Conservation (phyloP, 2,329 filamentous ascomycete species). For the Curvularia spicifera region DNA sequence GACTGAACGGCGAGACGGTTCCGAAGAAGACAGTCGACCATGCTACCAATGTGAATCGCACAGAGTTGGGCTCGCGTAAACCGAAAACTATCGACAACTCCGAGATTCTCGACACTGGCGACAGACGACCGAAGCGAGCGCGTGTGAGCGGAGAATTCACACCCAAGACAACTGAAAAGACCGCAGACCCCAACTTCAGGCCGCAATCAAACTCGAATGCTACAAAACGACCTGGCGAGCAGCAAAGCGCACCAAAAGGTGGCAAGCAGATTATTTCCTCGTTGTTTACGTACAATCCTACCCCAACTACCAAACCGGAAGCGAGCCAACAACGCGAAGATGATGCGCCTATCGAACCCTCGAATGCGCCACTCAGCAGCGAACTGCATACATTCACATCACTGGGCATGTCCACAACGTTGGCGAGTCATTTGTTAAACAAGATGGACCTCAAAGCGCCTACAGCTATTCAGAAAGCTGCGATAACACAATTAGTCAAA, state of each 20-base stretch:
- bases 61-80: slow-evolving; percentile 35
- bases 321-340: slow-evolving; percentile 55
- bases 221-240: slow-evolving; percentile 40
- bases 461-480: slow-evolving; percentile 91
- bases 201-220: slow-evolving; percentile 39
- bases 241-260: slow-evolving; percentile 47
- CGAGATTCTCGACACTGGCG: slow-evolving; percentile 21
- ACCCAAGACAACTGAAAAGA: slow-evolving; percentile 31
- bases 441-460: slow-evolving; percentile 91
- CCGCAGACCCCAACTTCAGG: slow-evolving; percentile 32
- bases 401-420: slow-evolving; percentile 77
- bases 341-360: slow-evolving; percentile 68
- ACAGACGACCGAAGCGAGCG: slow-evolving; percentile 44
- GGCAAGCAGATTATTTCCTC: slow-evolving; percentile 79
- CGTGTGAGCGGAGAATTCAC: slow-evolving; percentile 50
- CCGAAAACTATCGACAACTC: slow-evolving; percentile 25
- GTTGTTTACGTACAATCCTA: slow-evolving; percentile 88
- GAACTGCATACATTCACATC: slow-evolving; percentile 86
- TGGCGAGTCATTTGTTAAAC: slow-evolving; percentile 81
- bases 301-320: slow-evolving; percentile 67
- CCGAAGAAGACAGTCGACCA: slow-evolving; percentile 30
- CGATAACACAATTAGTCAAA: slow-evolving; percentile 79
- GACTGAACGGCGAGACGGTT: slow-evolving; percentile 37
- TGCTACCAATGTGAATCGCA: slow-evolving; percentile 41
- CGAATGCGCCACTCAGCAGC: slow-evolving; percentile 86